A percentile compares a stretch with the other conserved stretches of the same genome.
Conservation (phyloP, 2,329 filamentous ascomycete genomes). For the Fusarium pseudocircinatum region DNA sequence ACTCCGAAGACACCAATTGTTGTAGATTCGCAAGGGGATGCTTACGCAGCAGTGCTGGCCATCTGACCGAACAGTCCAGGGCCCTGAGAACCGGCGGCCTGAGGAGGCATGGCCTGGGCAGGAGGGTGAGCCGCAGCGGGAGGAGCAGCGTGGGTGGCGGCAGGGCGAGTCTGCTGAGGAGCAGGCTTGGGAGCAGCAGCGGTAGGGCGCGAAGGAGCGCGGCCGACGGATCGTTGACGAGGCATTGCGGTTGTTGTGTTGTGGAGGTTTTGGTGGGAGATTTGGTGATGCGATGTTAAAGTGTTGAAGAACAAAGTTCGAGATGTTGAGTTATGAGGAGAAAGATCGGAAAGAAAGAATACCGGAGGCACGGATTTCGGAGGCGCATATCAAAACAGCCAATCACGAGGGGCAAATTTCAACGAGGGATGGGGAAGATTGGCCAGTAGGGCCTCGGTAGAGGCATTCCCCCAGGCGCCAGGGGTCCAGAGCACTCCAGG, state of each 20-base stretch:
- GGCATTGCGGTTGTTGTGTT: slow-evolving; percentile 63
- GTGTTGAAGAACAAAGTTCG: slow-evolving; percentile 5
- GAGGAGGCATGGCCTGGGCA: slow-evolving; percentile 28
- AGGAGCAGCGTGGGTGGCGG: slow-evolving; percentile 72
- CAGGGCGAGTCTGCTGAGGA: slow-evolving; percentile 73
- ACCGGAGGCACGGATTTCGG: slow-evolving; percentile 38
- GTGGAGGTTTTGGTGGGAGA: slow-evolving; percentile 11
- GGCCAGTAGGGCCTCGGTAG: slow-evolving; percentile 43
- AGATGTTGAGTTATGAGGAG: slow-evolving; percentile 27
- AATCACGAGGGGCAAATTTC: slow-evolving; percentile 45
- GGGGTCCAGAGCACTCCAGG: slow-evolving; percentile 28
- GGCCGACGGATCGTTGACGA: slow-evolving; percentile 77
- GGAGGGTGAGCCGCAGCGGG: slow-evolving; percentile 50
- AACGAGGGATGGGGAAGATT: slow-evolving; percentile 22
- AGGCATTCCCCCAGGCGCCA: slow-evolving; percentile 18
- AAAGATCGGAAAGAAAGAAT: slow-evolving; percentile 44
- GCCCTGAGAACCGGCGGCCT: slow-evolving; percentile 65
- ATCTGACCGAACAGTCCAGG: slow-evolving; percentile 95
- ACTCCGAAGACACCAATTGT: background rate
- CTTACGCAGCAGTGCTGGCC: slow-evolving; percentile 97
- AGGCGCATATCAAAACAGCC: slow-evolving; percentile 29
- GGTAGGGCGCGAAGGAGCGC: slow-evolving; percentile 74
- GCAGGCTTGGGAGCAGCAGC: slow-evolving; percentile 62
- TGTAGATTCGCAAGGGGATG: slow-evolving; percentile 40
- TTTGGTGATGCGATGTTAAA: background rate